Conservation (phyloP, 2,329 filamentous ascomycete species). For the Chaetomiaceae sp. region DNA sequence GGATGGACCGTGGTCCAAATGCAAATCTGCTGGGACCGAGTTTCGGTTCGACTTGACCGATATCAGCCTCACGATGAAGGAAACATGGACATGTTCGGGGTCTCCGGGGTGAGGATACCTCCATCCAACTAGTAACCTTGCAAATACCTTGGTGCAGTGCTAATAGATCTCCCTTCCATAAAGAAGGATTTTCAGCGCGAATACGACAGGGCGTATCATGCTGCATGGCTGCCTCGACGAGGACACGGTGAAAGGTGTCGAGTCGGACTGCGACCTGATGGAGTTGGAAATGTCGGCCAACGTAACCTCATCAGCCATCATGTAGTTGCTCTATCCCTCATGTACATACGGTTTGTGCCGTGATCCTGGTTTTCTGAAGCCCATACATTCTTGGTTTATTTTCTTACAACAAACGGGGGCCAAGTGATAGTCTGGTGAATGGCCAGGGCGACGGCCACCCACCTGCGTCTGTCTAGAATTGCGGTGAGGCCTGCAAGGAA, state of each 20-base stretch:
- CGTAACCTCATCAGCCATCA: background rate
- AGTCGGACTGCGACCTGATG: slow-evolving; percentile 1
- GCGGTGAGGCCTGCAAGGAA: too few species aligned
- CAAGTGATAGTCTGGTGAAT: too few species aligned
- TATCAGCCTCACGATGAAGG: background rate
- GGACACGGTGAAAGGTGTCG: background rate
- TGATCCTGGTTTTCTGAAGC: too few species aligned
- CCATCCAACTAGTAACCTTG: background rate
- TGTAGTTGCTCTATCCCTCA: background rate
- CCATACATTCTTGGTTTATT: too few species aligned
- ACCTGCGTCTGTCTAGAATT: too few species aligned
- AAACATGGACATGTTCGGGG: background rate
- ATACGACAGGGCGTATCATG: background rate
- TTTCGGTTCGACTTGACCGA: background rate
- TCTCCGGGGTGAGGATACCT: background rate
- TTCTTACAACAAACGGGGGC: too few species aligned
- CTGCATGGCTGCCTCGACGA: background rate
- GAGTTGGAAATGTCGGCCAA: background rate
- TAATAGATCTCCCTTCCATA: background rate
- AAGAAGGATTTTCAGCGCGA: background rate
- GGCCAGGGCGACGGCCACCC: too few species aligned
- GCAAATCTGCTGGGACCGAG: background rate
- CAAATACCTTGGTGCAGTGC: background rate
- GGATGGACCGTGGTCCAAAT: background rate
- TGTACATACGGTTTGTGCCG: too few species aligned